Conservation (phyloP, 73 alveolate species). For the Stentor roeselii region DNA sequence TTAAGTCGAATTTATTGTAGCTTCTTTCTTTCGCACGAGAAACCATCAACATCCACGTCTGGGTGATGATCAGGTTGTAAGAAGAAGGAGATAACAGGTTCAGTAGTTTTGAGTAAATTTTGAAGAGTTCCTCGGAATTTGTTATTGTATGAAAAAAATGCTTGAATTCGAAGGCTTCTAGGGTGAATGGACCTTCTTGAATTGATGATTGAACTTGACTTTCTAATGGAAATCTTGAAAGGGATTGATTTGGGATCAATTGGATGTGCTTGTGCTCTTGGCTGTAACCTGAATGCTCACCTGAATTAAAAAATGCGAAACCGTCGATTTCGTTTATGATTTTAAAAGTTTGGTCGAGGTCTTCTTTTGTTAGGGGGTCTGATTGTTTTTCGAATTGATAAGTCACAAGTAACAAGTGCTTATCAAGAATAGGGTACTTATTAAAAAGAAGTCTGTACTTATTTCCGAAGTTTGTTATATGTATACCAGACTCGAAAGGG, state of each 20-base stretch:
- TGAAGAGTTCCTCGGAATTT: not conserved
- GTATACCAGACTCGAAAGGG: conserved; percentile 56
- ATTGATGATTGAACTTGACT: not conserved
- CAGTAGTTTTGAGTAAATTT: not conserved
- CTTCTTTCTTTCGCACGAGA: conserved; percentile 19
- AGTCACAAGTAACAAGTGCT: conserved; percentile 53
- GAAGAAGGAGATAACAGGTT: not conserved
- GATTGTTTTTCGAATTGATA: conserved; percentile 45
- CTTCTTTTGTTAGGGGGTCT: conserved; percentile 40
- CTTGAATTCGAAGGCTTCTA: conserved; percentile 24
- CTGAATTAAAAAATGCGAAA: conserved; percentile 57
- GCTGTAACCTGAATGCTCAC: conserved; percentile 55
- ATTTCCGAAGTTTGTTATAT: conserved; percentile 38
- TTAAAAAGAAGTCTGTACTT: conserved; percentile 46
- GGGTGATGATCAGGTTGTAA: conserved; percentile 24
- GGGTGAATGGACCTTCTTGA: not conserved
- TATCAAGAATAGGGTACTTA: conserved; percentile 45
- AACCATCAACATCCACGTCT: conserved; percentile 27
- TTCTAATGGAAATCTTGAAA: conserved; percentile 19
- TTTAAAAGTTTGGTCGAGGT: conserved; percentile 35
- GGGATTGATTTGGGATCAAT: conserved; percentile 40
- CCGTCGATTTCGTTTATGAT: conserved; percentile 38
- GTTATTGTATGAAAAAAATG: conserved; percentile 13
- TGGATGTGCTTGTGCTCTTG: conserved; percentile 61
- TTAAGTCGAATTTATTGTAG: conserved; percentile 17